These are phyloP conservation scores for Fraxinus ornus DNA, from an alignment of 305 asterid genomes.

Conservation along the genomic window DNA sequence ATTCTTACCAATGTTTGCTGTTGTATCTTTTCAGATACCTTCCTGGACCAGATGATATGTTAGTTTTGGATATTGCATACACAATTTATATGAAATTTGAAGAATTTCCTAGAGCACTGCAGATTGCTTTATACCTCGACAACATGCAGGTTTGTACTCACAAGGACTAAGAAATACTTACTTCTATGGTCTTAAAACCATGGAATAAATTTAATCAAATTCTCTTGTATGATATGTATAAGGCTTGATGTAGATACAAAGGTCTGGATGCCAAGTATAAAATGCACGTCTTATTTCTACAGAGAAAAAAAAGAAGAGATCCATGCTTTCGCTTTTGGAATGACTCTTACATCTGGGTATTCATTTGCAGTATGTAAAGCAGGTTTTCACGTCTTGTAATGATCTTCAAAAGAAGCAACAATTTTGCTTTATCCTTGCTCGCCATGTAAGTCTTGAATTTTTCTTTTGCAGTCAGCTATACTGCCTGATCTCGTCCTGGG, in stretches of 20 bases:
- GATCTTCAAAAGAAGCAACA: conserved; percentile 71
- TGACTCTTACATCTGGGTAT: conserved; percentile 24
- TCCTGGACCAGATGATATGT: conserved; percentile 88
- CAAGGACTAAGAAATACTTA: conserved; percentile 15
- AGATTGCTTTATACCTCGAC: conserved; percentile 79
- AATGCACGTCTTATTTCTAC: conserved; percentile 1
- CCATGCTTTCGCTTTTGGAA: background rate
- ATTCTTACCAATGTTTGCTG: conserved; percentile 9
- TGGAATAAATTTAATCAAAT: conserved; percentile 1
- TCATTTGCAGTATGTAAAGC: conserved; percentile 78
- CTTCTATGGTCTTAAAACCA: conserved; percentile 7
- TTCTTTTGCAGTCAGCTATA: background rate
- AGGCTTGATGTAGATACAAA: background rate
- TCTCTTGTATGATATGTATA: background rate
- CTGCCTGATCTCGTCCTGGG: background rate
- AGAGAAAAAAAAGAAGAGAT: background rate
- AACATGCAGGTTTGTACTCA: conserved; percentile 64
- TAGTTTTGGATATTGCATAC: conserved; percentile 86
- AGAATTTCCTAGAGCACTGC: conserved; percentile 85
- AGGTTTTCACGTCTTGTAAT: conserved; percentile 59
- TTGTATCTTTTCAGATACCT: conserved; percentile 64
- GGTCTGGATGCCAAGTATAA: conserved; percentile 10
- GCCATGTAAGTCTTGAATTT: conserved; percentile 65
- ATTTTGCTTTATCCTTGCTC: conserved; percentile 87
- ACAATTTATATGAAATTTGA: conserved; percentile 79